Base-by-base conservation (phyloP, 2,329 filamentous ascomycete species). In the Sporothrix brasiliensis region DNA sequence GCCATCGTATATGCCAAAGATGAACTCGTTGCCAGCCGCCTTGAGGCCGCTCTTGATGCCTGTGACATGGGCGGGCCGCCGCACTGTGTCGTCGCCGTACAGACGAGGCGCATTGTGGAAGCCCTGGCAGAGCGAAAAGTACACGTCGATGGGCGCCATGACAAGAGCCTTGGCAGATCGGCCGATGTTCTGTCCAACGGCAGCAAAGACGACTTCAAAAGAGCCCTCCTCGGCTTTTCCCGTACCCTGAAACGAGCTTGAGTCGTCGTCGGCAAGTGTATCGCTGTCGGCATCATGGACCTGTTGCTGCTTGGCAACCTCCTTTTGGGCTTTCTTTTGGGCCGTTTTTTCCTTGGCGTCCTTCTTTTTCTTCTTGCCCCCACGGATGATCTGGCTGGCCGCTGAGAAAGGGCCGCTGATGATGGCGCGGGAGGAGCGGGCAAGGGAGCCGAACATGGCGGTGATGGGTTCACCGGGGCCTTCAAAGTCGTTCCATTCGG, bases 401-500 rank as follows among this genome's bases (percentile, higher is more conserved):
- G 91, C 80, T 10, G 85, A 83, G 16, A 88, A 84, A 0, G 91
- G 91, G 3, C 90, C 90, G n/a, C 83, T 81, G 34, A 89, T 86
- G 0, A 89, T 82, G 49, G 87, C 84, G 1, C 85, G 84, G 3
- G 89, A 76, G 0, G 86, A 87, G 3, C 83, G 83, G n/a, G 86
- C 82, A 4, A 92, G 74, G 0, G 89, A 89, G 13, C 87, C 86
- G 47, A 87, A 86, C 4, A 86, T 80, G 3, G 90, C 91, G 0
- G 89, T 91, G 14, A 93, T 81, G 0, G 91, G 91, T 76, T 92
- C 91, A 0, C 90, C 90, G 0, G 90, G 90, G 0, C 91, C 91
- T 74, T 91, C 89, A 75, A 92, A 92, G 75, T 92, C 90, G 74
- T 92, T 91, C 89, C 90, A 93, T 74, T 92, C 89, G 67, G 85